Conservation (phyloP, 495 filamentous ascomycete species). For the Cairneyella variabilis region DNA sequence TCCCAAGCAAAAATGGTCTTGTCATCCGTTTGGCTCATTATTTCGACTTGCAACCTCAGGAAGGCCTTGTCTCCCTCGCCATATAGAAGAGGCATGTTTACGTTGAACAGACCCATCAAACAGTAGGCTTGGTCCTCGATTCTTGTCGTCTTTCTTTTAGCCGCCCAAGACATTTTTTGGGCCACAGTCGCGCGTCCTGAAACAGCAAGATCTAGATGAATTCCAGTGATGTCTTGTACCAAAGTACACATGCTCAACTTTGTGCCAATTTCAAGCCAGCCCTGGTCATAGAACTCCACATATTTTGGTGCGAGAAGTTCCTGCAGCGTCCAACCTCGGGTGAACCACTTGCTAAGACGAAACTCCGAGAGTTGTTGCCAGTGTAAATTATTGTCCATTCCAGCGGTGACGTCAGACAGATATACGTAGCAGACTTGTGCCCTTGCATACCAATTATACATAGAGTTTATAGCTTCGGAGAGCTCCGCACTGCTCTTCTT, state of each 20-base stretch:
- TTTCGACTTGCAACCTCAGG: slow-evolving; percentile 26
- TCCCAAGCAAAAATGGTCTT: slow-evolving; percentile 10
- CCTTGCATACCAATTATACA: slow-evolving; percentile 26
- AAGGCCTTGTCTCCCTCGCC: slow-evolving; percentile 28
- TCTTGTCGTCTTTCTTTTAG: slow-evolving; percentile 22
- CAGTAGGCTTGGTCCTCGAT: slow-evolving; percentile 26
- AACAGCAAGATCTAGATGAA: background rate
- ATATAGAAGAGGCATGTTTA: slow-evolving; percentile 29
- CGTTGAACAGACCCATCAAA: slow-evolving; percentile 24
- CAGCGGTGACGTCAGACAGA: background rate
- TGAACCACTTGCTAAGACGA: slow-evolving; percentile 9
- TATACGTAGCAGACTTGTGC: slow-evolving; percentile 14
- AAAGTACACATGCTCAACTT: background rate
- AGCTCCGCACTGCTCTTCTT: slow-evolving; percentile 28
- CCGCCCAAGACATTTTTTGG: slow-evolving; percentile 26
- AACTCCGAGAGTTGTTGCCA: slow-evolving; percentile 25
- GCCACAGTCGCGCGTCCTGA: slow-evolving; percentile 3
- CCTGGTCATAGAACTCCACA: slow-evolving; percentile 10
- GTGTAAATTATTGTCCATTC: slow-evolving; percentile 13
- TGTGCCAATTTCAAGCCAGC: slow-evolving; percentile 2
- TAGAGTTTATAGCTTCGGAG: too few species aligned
- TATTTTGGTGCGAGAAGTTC: slow-evolving; percentile 15
- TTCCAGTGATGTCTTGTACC: background rate
- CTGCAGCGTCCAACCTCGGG: slow-evolving; percentile 20
- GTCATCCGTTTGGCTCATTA: slow-evolving; percentile 24